Percentiles rank a stretch among this genome's conserved stretches.
Evolutionary conservation across 2,329 filamentous ascomycete species (phyloP).

Genomic region (Pseudogymnoascus sp.): DNA sequence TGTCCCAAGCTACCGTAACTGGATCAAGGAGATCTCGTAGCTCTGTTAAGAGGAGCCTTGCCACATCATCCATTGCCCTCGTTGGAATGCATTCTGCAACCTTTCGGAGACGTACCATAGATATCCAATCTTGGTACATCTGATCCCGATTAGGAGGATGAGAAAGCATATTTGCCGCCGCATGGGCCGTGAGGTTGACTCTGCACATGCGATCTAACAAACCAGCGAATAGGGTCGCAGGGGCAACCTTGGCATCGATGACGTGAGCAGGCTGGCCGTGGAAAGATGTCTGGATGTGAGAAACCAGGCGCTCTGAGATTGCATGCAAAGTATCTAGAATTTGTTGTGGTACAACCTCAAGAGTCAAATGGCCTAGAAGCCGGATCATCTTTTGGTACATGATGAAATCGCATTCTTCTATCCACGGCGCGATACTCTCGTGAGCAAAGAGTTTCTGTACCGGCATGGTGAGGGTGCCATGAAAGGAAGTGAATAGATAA

Average conservation of each 20-base stretch:
- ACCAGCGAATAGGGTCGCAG: constrained; percentile 80
- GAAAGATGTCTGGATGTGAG: constrained; percentile 79
- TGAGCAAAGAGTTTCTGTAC: constrained; percentile 88
- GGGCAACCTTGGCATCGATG: constrained; percentile 76
- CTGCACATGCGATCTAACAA: constrained; percentile 80
- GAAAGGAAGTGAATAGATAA: constrained; percentile 88
- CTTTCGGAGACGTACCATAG: constrained; percentile 55
- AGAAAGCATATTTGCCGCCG: constrained; percentile 85
- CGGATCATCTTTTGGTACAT: constrained; percentile 97
- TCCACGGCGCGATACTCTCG: constrained; percentile 78
- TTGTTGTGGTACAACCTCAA: constrained; percentile 83
- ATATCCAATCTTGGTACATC: constrained; percentile 92
- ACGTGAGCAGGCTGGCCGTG: constrained; percentile 80
- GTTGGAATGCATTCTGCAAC: constrained; percentile 57
- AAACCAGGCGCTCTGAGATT: constrained; percentile 74
- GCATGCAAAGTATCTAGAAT: constrained; percentile 82
- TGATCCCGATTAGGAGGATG: constrained; percentile 83
- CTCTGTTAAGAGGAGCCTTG: constrained; percentile 55
- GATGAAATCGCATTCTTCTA: constrained; percentile 88
- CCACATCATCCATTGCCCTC: constrained; percentile 59
- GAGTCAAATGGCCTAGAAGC: constrained; percentile 78
- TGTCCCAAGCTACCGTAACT: constrained; percentile 56
- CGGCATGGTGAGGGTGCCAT: constrained; percentile 91
- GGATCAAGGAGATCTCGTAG: constrained; percentile 66
- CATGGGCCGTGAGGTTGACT: constrained; percentile 89